Percentiles rank a stretch among this genome's conserved stretches.
These are phyloP conservation scores for Camellia oleifera DNA, from an alignment of 179 eudicot genomes.

Conservation along the genomic window DNA sequence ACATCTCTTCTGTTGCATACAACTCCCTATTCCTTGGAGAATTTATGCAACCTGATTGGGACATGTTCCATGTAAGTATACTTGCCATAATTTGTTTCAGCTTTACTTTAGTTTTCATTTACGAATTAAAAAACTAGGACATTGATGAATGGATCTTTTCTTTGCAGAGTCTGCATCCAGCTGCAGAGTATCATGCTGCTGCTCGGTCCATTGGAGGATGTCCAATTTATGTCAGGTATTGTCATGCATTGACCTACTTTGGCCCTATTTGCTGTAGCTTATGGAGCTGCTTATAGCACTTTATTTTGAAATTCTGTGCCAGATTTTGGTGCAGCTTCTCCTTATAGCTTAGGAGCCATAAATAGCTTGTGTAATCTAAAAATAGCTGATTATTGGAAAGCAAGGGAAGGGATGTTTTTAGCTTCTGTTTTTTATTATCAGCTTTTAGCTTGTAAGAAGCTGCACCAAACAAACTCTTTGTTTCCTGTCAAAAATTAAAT, in stretches of 20 bases:
- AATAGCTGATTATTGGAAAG: no score
- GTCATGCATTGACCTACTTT: neutral
- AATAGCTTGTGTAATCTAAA: no score
- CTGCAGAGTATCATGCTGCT: conserved; percentile 94
- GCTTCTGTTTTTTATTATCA: no score
- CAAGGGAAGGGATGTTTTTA: no score
- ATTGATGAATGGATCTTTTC: conserved; percentile 16
- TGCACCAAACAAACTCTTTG: no score
- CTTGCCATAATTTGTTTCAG: neutral
- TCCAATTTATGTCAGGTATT: conserved; percentile 89
- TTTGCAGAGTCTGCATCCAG: conserved; percentile 87
- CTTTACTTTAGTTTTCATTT: no score
- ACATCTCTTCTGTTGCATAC: conserved; percentile 86
- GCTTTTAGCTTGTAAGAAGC: no score
- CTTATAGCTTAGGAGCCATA: no score
- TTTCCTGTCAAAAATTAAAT: neutral
- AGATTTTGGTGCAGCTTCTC: no score
- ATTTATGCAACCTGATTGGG: conserved; percentile 98
- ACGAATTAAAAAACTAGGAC: neutral
- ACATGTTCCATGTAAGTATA: conserved; percentile 89
- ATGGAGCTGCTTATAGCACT: no score
- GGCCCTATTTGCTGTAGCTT: neutral
- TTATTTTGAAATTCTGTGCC: no score
- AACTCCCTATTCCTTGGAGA: conserved; percentile 91
- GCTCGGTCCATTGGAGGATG: conserved; percentile 94